Conservation (phyloP, 352 stramenopile genomes). For the Peronospora destructor region DNA sequence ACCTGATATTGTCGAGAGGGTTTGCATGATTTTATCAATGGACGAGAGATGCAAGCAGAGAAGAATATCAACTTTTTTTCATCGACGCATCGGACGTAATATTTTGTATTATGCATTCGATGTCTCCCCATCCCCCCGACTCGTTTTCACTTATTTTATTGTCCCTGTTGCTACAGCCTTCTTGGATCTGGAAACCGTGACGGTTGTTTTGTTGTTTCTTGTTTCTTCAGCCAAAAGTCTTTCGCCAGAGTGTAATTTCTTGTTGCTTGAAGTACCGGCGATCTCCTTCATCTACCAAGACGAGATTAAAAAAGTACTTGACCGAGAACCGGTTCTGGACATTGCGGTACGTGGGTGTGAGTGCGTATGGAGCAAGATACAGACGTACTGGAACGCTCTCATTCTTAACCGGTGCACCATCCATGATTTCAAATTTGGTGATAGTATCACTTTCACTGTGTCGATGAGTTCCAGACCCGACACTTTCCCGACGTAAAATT, state of each 20-base stretch:
- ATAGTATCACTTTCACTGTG: conserved; percentile 95
- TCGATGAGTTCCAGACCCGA: conserved; percentile 65
- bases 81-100: conserved; percentile 5
- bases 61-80: neutral
- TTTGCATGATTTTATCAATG: neutral
- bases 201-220: neutral
- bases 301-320: conserved; percentile 97
- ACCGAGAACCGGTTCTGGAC: conserved; percentile 90
- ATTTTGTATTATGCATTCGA: conserved; percentile 13
- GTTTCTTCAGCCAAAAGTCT: conserved; percentile 30
- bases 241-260: conserved; percentile 95
- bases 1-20: conserved; percentile 14
- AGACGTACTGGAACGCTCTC: conserved; percentile 96
- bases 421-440: conserved; percentile 99
- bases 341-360: conserved; percentile 88
- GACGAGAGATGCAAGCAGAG: conserved; percentile 4
- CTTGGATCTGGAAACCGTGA: conserved; percentile 4
- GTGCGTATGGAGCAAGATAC: conserved; percentile 86
- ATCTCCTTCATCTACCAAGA: conserved; percentile 98
- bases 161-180: conserved; percentile 6
- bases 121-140: neutral
- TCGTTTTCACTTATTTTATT: conserved; percentile 5
- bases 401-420: conserved; percentile 94
- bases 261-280: conserved; percentile 99
- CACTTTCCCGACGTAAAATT: conserved; percentile 93